These are phyloP conservation scores for Neurospora hispaniola DNA, from an alignment of 495 filamentous ascomycete genomes.

Conservation along the genomic window DNA sequence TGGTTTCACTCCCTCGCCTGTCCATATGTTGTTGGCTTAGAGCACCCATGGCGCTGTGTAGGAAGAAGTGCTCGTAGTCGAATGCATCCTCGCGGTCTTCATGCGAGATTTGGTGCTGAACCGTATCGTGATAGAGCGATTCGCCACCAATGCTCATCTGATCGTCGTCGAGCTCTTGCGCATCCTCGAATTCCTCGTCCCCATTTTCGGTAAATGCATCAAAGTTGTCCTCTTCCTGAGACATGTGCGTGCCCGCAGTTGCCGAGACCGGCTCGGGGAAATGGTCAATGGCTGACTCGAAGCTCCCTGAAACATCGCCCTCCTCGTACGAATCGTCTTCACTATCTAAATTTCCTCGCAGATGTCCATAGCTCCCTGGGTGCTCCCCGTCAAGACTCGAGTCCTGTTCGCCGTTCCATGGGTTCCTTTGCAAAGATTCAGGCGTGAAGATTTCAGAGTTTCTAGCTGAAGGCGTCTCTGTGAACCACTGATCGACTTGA, in stretches of 20 bases:
- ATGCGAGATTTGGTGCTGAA: slow-evolving; percentile 48
- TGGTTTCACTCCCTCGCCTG: slow-evolving; percentile 43
- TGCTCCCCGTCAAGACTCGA: slow-evolving; percentile 19
- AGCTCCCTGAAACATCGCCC: neutral
- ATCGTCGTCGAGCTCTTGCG: slow-evolving; percentile 19
- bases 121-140: slow-evolving; percentile 47
- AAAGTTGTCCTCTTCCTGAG: slow-evolving; percentile 16
- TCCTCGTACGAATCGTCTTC: neutral
- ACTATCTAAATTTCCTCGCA: neutral
- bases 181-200: slow-evolving; percentile 11
- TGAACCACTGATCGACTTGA: slow-evolving; percentile 58
- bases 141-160: slow-evolving; percentile 39
- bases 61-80: slow-evolving; percentile 92
- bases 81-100: slow-evolving; percentile 96
- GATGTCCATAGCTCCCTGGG: neutral
- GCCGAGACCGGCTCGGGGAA: slow-evolving; percentile 3
- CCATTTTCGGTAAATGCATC: slow-evolving; percentile 30
- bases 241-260: neutral
- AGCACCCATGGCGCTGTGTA: slow-evolving; percentile 81
- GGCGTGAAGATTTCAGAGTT: slow-evolving; percentile 11
- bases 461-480: slow-evolving; percentile 30
- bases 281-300: slow-evolving; percentile 4
- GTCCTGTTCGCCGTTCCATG: slow-evolving; percentile 26
- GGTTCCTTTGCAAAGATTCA: slow-evolving; percentile 12
- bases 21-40: slow-evolving; percentile 36